Percentiles rank a stretch among this genome's conserved stretches.
phyloP scores from a whole-genome alignment of 2,329 filamentous ascomycete species.

The Aureobasidium sp. region DNA sequence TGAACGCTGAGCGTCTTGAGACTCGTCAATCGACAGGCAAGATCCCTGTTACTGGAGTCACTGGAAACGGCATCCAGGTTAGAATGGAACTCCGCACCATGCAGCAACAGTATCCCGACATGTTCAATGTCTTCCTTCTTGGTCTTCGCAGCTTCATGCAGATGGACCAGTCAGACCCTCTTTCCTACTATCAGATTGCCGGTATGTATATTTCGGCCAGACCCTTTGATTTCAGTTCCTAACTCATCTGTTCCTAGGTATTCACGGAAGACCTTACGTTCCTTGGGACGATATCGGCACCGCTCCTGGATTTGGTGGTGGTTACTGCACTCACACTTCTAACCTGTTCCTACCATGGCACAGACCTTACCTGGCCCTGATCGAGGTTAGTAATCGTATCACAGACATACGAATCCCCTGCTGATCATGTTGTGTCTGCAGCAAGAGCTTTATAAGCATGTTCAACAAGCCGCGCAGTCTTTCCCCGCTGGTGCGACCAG shows the following conservation, averaged over 20 bases:
- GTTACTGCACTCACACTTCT: constrained; percentile 71
- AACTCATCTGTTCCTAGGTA: constrained; percentile 42
- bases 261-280: constrained; percentile 66
- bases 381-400: constrained; percentile 35
- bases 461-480: constrained; percentile 31
- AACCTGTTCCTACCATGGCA: constrained; percentile 77
- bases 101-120: constrained; percentile 48
- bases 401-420: not conserved
- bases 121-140: constrained; percentile 70
- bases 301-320: constrained; percentile 45
- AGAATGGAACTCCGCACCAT: constrained; percentile 63
- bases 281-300: constrained; percentile 46
- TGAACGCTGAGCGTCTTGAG: constrained; percentile 5
- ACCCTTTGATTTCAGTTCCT: not conserved
- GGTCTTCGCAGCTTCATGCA: constrained; percentile 64
- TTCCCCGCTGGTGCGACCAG: constrained; percentile 31
- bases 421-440: constrained; percentile 15
- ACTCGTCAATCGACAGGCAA: constrained; percentile 6
- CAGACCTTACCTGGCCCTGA: constrained; percentile 63
- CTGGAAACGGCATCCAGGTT: constrained; percentile 23
- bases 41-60: constrained; percentile 24
- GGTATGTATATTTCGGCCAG: constrained; percentile 41
- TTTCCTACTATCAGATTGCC: constrained; percentile 72
- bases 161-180: constrained; percentile 51
- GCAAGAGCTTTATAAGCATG: constrained; percentile 34